Conservation (phyloP, 768 basidiomycete genomes). For the Suillus plorans region DNA sequence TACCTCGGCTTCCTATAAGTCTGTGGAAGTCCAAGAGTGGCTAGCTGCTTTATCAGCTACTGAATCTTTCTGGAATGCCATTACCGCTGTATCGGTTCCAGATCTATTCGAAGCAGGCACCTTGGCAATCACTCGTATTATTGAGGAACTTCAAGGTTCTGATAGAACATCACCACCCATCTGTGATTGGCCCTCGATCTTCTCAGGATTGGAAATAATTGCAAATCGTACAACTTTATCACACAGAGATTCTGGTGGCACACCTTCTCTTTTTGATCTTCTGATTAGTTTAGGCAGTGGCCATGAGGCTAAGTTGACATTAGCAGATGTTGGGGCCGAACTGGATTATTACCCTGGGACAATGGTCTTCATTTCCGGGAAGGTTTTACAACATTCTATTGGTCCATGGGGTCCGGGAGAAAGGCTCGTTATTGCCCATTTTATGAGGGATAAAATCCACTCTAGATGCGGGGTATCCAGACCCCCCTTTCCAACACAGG, state of each 20-base stretch:
- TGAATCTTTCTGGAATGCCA: neutral
- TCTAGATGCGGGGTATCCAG: too few species aligned
- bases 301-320: neutral
- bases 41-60: neutral
- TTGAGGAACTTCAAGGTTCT: neutral
- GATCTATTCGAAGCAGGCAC: neutral
- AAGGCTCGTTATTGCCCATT: too few species aligned
- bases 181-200: slow-evolving; percentile 6
- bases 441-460: too few species aligned
- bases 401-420: too few species aligned
- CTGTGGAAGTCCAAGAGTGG: neutral
- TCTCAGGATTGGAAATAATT: slow-evolving; percentile 6
- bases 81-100: neutral
- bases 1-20: neutral
- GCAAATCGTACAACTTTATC: neutral
- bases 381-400: too few species aligned
- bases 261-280: slow-evolving; percentile 4
- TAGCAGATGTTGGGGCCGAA: neutral
- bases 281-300: slow-evolving; percentile 6
- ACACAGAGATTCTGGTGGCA: neutral
- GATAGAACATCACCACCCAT: neutral
- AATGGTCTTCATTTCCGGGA: neutral
- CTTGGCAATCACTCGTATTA: neutral
- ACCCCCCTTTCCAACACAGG: too few species aligned
- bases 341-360: neutral